Evolutionary conservation across 2,329 filamentous ascomycete species (phyloP).

Genomic region (Claviceps sp.): DNA sequence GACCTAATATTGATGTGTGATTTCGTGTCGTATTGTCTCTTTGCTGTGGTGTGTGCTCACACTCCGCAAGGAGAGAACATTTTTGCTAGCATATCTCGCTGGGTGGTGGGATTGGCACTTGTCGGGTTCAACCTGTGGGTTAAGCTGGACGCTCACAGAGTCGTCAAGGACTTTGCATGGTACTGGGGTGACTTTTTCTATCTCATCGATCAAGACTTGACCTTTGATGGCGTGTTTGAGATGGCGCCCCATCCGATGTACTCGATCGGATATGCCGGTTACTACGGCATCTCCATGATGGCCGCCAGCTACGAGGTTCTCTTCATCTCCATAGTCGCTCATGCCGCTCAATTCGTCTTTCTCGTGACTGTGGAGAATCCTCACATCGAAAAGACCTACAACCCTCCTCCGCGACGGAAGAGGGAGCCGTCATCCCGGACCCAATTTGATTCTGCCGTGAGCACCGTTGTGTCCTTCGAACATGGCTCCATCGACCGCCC

Average conservation of each 20-base stretch:
- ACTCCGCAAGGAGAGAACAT: constrained; percentile 60
- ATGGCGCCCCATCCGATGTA: constrained; percentile 99
- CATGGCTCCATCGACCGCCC: constrained; percentile 14
- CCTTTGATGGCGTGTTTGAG: constrained; percentile 97
- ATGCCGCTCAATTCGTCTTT: constrained; percentile 89
- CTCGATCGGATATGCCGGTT: constrained; percentile 92
- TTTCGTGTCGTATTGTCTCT: constrained; percentile 92
- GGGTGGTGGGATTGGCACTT: constrained; percentile 62
- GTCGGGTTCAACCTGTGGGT: constrained; percentile 97
- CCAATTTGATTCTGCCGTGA: constrained; percentile 17
- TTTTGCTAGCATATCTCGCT: constrained; percentile 58
- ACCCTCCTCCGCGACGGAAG: constrained; percentile 66
- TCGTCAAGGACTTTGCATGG: constrained; percentile 98
- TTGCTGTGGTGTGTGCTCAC: constrained; percentile 77
- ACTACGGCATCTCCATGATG: constrained; percentile 97
- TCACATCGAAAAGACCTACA: constrained; percentile 97
- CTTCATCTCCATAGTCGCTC: constrained; percentile 90
- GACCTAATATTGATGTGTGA: constrained; percentile 98
- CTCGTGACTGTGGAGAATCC: constrained; percentile 86
- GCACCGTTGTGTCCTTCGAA: constrained; percentile 13
- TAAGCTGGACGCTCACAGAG: constrained; percentile 91
- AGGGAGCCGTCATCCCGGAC: constrained; percentile 23
- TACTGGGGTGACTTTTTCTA: constrained; percentile 99
- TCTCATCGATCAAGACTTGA: constrained; percentile 92
- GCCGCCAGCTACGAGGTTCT: constrained; percentile 95